Evolutionary conservation across 495 filamentous ascomycete genomes (phyloP), one percentile per base, ranked within the genome.

Genomic region (Penicillium alfredii): DNA sequence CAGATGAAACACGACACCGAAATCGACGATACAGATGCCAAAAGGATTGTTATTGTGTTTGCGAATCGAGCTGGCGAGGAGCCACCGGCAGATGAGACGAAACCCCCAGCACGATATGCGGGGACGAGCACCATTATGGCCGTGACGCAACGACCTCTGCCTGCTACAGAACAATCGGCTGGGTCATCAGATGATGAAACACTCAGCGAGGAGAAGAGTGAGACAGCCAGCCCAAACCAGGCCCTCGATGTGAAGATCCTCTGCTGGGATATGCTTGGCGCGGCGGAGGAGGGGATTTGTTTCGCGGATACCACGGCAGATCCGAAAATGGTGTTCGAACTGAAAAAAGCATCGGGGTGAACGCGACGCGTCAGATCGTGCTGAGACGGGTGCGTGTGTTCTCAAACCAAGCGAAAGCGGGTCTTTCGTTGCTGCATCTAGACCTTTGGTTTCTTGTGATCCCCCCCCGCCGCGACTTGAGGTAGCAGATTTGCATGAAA

Each of bases 121-220:
- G 92, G 92, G 3, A 94, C 83, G 7, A 94, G 85, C 46, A 72
- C 80, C 21, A 79, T 97, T 10, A 61, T 96, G 42, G 82, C 82
- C 14, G 72, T 96, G 45, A 73, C 77, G 36, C 68, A 71, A 31
- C 61, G 35, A 26, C 27, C 38, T 8, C 34, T 27, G 30, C 3
- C 27, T 27, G 38, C 1, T 2, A 4, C 29, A 8, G 74, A 64
- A 48, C 72, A 21, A 32, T 21, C 18, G 40, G 40, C 37, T 14
- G 32, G 14, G 40, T 54, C 40, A n/a, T n/a, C n/a, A n/a, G n/a
- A n/a, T n/a, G n/a, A n/a, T 29, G 50, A 42, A 32, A 35, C 36
- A 20, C 39, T 44, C 12, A 33, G 18, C 36, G 26, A 10, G 11
- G 28, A 30, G 12, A 20, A 19, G 38, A 31, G 15, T 47, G 53